Evolutionary conservation across 2,329 filamentous ascomycete genomes (phyloP), one percentile per base, ranked within the genome.

Genomic region (Aschersonia sp.): DNA sequence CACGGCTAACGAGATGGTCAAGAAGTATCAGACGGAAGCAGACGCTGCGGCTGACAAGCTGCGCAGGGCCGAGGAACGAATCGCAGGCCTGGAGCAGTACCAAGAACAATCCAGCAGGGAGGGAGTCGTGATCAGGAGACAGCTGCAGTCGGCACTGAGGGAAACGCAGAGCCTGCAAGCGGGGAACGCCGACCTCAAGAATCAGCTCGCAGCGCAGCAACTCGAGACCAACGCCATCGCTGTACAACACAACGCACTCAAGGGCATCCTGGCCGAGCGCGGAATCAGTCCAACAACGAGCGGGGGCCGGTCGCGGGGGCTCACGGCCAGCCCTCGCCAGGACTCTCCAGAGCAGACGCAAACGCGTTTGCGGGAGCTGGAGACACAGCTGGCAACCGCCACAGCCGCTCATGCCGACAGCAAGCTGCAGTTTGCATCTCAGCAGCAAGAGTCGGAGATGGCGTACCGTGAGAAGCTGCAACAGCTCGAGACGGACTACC

Each of bases 91-190:
- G 3, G 92, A 98, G 64, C 87, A 89, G 31, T 97, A 97, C 63
- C 92, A 98, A 66, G 92, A 98, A 61, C 92, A 98, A 65, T 85
- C 89, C 4, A 97, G 89, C 64, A 80, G 92, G 43, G 94, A 98
- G 64, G 89, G 89, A 45, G 80, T 98, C 48, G 80, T 82, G 38
- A 88, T 97, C 54, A 81, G 92, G 48, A 83, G 92, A 60, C 91
- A 97, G 60, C 75, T 98, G 47, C 92, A 97, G 62, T 75, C 80
- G 30, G 81, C 86, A 4, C 73, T 95, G 62, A 84, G 83, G 54
- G 91, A 98, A 50, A 81, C 84, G 10, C 89, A 95, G 61, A 73
- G 77, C n/a, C 72, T 94, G 30, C 85, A 89, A 55, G 78, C 84
- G 35, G 78, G 85, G 51, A 92, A 91, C 64, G 75, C 83, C 1